Evolutionary conservation across 768 basidiomycete species (phyloP).

Genomic region (Lactifluus piperatus): DNA sequence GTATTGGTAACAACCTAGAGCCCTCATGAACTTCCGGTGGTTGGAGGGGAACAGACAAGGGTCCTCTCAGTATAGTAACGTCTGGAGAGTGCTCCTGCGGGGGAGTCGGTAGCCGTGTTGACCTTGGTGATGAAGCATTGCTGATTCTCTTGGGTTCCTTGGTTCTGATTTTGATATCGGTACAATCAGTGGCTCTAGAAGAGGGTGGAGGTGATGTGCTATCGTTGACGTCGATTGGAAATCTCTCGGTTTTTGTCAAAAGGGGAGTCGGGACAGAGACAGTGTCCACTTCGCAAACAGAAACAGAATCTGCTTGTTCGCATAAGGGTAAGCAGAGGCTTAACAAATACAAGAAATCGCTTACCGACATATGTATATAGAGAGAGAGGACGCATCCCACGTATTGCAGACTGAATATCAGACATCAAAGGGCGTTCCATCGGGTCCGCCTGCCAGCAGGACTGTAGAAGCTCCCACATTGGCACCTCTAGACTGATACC

Average conservation of each 20-base stretch:
- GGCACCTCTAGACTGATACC: background rate
- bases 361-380: background rate
- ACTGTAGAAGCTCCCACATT: conserved; percentile 16
- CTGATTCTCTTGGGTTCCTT: background rate
- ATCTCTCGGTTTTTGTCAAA: background rate
- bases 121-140: background rate
- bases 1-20: no score
- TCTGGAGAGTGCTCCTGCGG: background rate
- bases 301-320: background rate
- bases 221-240: background rate
- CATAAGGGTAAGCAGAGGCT: background rate
- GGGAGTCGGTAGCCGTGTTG: background rate
- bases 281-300: background rate
- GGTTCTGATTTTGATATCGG: background rate
- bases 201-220: background rate
- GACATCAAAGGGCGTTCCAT: conserved; percentile 1
- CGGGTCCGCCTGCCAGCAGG: conserved; percentile 2
- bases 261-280: background rate
- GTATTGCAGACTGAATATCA: background rate
- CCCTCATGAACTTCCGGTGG: background rate
- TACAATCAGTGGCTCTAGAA: background rate
- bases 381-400: background rate
- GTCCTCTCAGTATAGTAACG: background rate
- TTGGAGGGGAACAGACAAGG: background rate
- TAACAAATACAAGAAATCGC: background rate